phyloP scores from a whole-genome alignment of 805 yeast species.

The Teunomyces stri region DNA sequence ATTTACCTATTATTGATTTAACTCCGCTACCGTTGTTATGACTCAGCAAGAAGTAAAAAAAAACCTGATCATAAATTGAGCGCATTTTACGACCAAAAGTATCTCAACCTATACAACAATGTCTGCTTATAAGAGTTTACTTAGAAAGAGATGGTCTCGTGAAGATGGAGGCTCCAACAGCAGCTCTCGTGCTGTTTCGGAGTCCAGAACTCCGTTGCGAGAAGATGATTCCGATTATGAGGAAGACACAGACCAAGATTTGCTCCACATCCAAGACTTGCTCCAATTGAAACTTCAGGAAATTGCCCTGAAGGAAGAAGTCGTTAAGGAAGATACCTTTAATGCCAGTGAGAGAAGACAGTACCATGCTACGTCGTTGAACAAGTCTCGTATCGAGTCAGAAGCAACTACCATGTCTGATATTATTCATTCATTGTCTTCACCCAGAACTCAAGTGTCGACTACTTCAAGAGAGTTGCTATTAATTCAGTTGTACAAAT shows the following conservation, averaged over 20 bases:
- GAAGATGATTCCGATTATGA: constrained; percentile 17
- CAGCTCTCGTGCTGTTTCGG: constrained; percentile 12
- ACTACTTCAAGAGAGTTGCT: constrained; percentile 47
- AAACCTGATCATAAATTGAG: neutral
- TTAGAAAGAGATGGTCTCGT: constrained; percentile 6
- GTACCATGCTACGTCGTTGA: constrained; percentile 27
- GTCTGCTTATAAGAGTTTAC: constrained; percentile 4
- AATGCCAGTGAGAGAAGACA: constrained; percentile 20
- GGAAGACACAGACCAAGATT: constrained; percentile 14
- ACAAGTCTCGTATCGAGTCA: constrained; percentile 34
- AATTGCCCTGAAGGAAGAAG: constrained; percentile 9
- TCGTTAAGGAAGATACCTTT: neutral
- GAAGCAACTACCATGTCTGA: constrained; percentile 42
- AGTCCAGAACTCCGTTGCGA: constrained; percentile 13
- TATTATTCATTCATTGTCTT: constrained; percentile 41
- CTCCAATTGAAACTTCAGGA: constrained; percentile 11
- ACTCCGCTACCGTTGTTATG: neutral
- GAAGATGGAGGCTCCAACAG: constrained; percentile 12
- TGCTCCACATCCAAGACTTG: constrained; percentile 12
- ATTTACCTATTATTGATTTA: neutral
- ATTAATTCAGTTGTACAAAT: constrained; percentile 49
- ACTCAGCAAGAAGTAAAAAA: neutral
- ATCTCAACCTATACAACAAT: neutral
- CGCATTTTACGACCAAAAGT: neutral
- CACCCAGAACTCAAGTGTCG: constrained; percentile 44